Evolutionary conservation across 176 grass and related monocot genomes (phyloP), one percentile per base, ranked within the genome.

Genomic region (Saccharum spontaneum): DNA sequence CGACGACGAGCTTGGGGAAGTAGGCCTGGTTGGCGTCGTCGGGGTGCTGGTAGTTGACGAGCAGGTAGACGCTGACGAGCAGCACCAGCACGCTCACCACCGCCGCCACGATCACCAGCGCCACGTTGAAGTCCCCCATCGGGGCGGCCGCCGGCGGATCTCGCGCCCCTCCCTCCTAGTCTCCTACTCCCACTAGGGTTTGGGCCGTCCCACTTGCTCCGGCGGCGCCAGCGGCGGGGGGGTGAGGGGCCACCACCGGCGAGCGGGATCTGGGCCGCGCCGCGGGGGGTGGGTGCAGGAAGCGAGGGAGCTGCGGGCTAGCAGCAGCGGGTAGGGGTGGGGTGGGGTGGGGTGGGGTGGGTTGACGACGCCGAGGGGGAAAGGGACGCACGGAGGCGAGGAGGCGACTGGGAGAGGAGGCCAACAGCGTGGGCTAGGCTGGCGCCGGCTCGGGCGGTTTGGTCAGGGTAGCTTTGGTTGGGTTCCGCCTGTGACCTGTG

Each of bases 121-220:
- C 97, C 16, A 99, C n/a, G 80, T 96, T 99, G 94, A 97, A 99
- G 86, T 99, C 97, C 84, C 97, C 97, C 97, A 99, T 99, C 70
- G 3, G 60, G 14, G 2, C 26, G 17, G 78, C 69, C 84, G 76
- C 39, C 40, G 72, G 34, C 84, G 81, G 88, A 82, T 91, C 86
- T 77, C 77, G 71, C n/a, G 0, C 60, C 54, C 6, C 2, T 1
- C 20, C 54, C 2, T 9, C 1, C 22, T 24, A 4, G 2, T 9
- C 8, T n/a, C 7, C 57, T 24, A 10, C 5, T 43, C 8, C 10
- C 1, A 2, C 15, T 84, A 87, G 85, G 85, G 76, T 81, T 81
- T 30, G 70, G 39, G 17, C 24, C 5, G 46, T 14, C 34, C 33
- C 31, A 33, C 65, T 44, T 0, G 67, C 23, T 54, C 75, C 34